Conservation (phyloP, 2,329 filamentous ascomycete genomes). For the Teratosphaeria viscida region DNA sequence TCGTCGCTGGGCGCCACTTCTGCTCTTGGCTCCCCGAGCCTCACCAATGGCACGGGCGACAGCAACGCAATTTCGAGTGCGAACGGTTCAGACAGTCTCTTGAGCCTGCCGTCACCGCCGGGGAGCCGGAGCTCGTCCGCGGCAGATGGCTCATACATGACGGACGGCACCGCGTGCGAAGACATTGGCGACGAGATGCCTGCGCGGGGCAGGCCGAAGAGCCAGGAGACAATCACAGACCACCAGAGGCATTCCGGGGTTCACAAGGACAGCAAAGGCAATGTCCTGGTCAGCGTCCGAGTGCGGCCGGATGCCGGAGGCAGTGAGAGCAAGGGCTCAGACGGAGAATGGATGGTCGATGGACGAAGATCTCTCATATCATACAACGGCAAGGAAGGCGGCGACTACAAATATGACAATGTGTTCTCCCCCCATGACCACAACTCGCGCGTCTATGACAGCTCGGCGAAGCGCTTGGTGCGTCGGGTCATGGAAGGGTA, state of each 20-base stretch:
- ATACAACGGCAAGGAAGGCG: conserved; percentile 79
- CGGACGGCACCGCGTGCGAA: conserved; percentile 80
- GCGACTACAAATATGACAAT: conserved; percentile 93
- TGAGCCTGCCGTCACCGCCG: conserved; percentile 69
- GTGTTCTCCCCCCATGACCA: conserved; percentile 91
- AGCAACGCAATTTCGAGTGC: conserved; percentile 59
- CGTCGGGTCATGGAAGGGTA: conserved; percentile 98
- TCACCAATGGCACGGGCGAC: conserved; percentile 70
- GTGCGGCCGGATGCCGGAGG: conserved; percentile 71
- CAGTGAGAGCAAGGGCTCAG: conserved; percentile 50
- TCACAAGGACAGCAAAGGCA: conserved; percentile 70
- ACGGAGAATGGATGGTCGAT: conserved; percentile 88
- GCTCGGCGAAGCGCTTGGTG: conserved; percentile 84
- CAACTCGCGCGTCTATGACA: conserved; percentile 89
- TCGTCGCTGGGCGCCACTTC: conserved; percentile 33
- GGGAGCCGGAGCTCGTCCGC: conserved; percentile 87
- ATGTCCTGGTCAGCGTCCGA: conserved; percentile 89
- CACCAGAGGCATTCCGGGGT: conserved; percentile 20
- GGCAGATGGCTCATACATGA: conserved; percentile 83
- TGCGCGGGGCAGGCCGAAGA: conserved; percentile 35
- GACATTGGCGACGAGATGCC: conserved; percentile 52
- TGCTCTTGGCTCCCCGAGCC: conserved; percentile 49
- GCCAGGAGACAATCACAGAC: conserved; percentile 22
- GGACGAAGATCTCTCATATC: conserved; percentile 70
- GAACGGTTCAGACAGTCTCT: conserved; percentile 59